Evolutionary conservation across 495 filamentous ascomycete species (phyloP), one percentile per base, ranked within the genome.

Genomic region (Xylaria sp.): DNA sequence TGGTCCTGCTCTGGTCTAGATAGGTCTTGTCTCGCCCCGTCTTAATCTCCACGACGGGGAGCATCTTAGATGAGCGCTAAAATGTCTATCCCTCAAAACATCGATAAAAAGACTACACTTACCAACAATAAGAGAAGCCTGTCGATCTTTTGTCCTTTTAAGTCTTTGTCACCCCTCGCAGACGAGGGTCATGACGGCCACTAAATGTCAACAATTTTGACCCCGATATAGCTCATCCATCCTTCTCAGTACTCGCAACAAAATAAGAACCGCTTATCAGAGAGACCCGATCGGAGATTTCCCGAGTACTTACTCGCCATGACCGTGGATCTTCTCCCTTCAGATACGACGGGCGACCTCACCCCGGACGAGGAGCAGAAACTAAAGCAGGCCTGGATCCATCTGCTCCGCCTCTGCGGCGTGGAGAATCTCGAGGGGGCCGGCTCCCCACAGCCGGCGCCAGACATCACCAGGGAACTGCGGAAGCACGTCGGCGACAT

Each of bases 381-480:
- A 46, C 46, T 76, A 11, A 67, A 74, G 19, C 70, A 74, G 29
- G 72, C 74, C 41, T 76, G 74, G 74, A 55, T 72, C 41, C 72
- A 74, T 46, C 63, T 76, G 43, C 72, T 76, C 57, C 70, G 70
- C 58, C 74, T 76, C 29, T 66, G 74, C 70, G 72, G 70, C 29
- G 66, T 9, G 40, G 24, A 46, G 24, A 46, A 44, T n/a, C 46
- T 55, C 37, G 59, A 48, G n/a, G 11, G 2, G 3, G 17, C 15
- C 35, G 48, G 17, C 6, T 48, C 26, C 26, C 17, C 31, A 26
- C 4, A 41, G 7, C 7, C 43, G 7, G 35, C 50, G 19, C 69
- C 69, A 26, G 52, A 71, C 21, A 29, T 66, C 26, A 59, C 37
- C 0, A 26, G 17, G n/a, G 46, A 48, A 17, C 12, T 65, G 2